Base-by-base conservation (phyloP, 1,139 yeast genomes). In the Spathaspora sp. region DNA sequence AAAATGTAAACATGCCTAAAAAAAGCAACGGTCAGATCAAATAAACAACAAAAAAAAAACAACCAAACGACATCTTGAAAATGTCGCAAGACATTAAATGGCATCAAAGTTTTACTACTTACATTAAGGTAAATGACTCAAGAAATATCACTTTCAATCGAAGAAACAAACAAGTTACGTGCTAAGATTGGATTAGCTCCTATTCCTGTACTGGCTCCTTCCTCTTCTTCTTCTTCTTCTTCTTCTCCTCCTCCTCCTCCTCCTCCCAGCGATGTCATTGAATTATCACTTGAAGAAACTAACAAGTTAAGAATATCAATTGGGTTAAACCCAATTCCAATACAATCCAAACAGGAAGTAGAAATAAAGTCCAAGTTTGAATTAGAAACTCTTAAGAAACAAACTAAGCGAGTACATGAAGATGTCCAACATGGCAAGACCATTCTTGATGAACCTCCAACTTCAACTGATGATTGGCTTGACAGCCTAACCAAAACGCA, bases 381-480 rank as follows among this genome's bases (percentile, higher is more conserved):
- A 13, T 11, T 4, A 31, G 6, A 13, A 17, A 7, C 13, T 27
- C 31, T 7, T 20, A 20, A 20, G 7, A 20, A 26, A 13, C 18
- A 29, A 7, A 13, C 2, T 6, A 31, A 31, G 10, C 36, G 36
- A 31, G 36, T 15, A 8, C 10, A 31, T 31, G 36, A 31, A 7
- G 8, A 13, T 56, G 61, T 46, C 55, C 61, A 13, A 5, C 8
- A 6, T 2, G 18, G 15, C 9, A 15, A 6, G 8, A 31, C 36
- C 4, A 13, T 31, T 15, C 18, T 31, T 13, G 36, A 31, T 37
- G 39, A 20, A 17, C 15, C 39, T 5, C 25, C 26, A 24, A 24
- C 16, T 20, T 20, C 39, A 25, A 68, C 72, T 1, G 76, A 69
- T 49, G 72, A 68, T 38, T 78, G 81, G 81, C 53, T 77, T 9